Evolutionary conservation across 192 early-diverging fungal genomes (phyloP), one percentile per base, ranked within the genome.

Genomic region (Linnemannia zychae): DNA sequence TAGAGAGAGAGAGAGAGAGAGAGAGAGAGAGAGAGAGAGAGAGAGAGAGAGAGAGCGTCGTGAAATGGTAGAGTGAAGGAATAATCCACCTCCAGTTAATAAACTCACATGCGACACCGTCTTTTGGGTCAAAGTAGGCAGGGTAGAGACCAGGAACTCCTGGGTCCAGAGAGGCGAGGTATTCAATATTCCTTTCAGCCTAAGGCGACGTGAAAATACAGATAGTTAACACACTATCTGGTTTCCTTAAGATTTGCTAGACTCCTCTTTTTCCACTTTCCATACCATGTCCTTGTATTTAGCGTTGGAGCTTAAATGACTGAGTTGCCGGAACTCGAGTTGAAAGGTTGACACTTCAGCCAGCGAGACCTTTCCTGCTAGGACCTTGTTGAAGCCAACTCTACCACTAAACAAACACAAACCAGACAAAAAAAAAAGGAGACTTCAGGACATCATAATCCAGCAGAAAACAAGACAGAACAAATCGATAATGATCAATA

Each of bases 291-390:
- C 82, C 79, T 86, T 80, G 83, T 93, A 96, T 76, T 81, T 91
- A 48, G 86, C 48, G 69, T 95, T 82, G 16, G 89, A 88, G 0
- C 94, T 95, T 15, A 95, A 60, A 48, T 92, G 85, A 5, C 90
- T 81, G n/a, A 97, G 88, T 38, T 94, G 93, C 47, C 93, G 92
- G 79, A 93, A 94, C 87, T 95, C 94, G 11, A 96, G 78, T 87
- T 95, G 95, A 37, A 95, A 71, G 0, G 95, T 92, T n/a, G 94
- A 92, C 2, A 91, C 92, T 87, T 95, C 93, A 9, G 92, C 89
- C 57, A 91, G 37, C 11, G 70, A 82, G 12, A 82, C 70, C 17
- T 77, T 82, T 20, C 74, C 72, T 17, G 17, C 12, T 22, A 72
- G 12, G n/a, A 40, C 60, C 34, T 44, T 70, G 33, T 72, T 71